Base-by-base conservation (phyloP, 306 rosid species). In the Castanea mollissima region DNA sequence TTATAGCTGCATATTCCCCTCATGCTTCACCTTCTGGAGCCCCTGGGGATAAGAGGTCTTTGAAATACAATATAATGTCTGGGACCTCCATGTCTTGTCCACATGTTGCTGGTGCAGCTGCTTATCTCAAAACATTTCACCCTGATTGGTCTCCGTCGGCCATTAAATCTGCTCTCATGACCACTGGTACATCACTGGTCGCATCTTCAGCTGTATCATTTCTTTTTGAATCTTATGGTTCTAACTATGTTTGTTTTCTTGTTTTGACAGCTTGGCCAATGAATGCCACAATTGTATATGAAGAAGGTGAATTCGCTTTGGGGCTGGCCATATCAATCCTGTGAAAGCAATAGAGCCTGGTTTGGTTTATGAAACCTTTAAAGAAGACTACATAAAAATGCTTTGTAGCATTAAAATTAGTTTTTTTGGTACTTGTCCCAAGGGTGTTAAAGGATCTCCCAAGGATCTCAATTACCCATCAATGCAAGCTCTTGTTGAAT, bases 1-100 rank as follows among this genome's bases (percentile, higher is more conserved):
- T 85, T 20, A 19, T 85, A 71, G 85, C 85, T 32, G 58, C 81
- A 10, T 85, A 34, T 38, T 65, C 81, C 6, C 79, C 78, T 18
- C 1, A 10, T 14, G 19, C 11, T 55, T 4, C 81, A 15, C 71
- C 85, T 15, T 51, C 85, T 10, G 0, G 0, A 9, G 8, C 1
- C 5, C 23, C n/a, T 7, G 59, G 1, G 21, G 81, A 78, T 63
- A 44, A 15, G 55, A 77, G 86, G 71, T 44, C 29, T 3, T 83
- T 72, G 4, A 69, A 83, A 18, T 79, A 75, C 83, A 44, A 5
- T 32, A 41, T 85, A 11, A 0, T 52, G 4, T 68, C 69, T 3
- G 80, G 89, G 41, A 86, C 83, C 32, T 76, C 84, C 55, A 67
- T 85, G 80, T 4, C 88, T 44, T 85, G 86, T 16, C 89, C 83